A percentile compares a stretch with the other conserved stretches of the same genome.
Evolutionary conservation across 495 filamentous ascomycete species (phyloP).

Genomic region (Sordaria brevicollis): DNA sequence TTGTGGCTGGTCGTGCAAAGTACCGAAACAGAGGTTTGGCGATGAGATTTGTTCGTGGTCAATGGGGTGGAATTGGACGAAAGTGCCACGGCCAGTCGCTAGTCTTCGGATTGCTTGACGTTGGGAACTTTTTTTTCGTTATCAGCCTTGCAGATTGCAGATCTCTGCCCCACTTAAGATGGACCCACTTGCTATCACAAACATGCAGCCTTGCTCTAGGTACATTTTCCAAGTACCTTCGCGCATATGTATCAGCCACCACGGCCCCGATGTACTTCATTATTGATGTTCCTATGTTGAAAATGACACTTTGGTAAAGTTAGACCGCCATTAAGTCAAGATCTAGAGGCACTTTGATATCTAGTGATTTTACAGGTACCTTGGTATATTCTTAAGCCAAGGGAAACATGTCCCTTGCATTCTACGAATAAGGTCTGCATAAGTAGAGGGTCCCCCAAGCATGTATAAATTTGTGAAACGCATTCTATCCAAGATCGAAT

Average conservation of each 20-base stretch:
- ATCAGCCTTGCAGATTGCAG: slow-evolving; percentile 18
- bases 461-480: too few relatives aligned
- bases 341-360: too few relatives aligned
- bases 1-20: background rate
- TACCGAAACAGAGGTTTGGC: background rate
- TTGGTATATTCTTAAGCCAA: too few relatives aligned
- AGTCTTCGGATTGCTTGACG: slow-evolving; percentile 3
- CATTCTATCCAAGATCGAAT: too few relatives aligned
- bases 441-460: too few relatives aligned
- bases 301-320: background rate
- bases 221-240: background rate
- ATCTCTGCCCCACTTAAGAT: background rate
- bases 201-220: slow-evolving; percentile 8
- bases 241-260: too few relatives aligned
- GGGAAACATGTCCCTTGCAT: too few relatives aligned
- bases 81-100: background rate
- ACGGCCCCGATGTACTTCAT: background rate
- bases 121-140: slow-evolving; percentile 23
- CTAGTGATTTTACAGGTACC: too few relatives aligned
- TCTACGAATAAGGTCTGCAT: too few relatives aligned
- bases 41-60: background rate
- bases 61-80: background rate
- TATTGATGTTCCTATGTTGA: background rate
- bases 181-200: background rate
- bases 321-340: too few relatives aligned